Percentiles rank a stretch among this genome's conserved stretches.
phyloP scores from a whole-genome alignment of 2,329 filamentous ascomycete genomes.

The Calonectria crousiana region DNA sequence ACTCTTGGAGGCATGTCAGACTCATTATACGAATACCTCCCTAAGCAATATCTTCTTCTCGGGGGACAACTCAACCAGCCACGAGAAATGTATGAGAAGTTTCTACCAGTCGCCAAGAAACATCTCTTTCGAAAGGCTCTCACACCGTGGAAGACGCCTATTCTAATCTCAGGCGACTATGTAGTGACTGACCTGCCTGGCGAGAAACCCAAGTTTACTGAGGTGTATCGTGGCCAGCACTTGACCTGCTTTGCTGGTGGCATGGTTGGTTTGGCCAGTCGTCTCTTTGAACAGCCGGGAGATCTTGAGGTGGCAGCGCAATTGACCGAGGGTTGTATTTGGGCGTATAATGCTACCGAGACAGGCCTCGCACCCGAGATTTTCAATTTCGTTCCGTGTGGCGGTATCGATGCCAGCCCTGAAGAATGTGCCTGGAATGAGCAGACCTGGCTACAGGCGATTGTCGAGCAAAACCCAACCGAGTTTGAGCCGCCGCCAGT shows the following conservation, averaged over 20 bases:
- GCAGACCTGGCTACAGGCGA: constrained; percentile 44
- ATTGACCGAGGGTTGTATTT: constrained; percentile 73
- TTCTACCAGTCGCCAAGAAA: constrained; percentile 61
- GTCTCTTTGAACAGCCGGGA: constrained; percentile 65
- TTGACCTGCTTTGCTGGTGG: constrained; percentile 75
- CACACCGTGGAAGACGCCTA: constrained; percentile 67
- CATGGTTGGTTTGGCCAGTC: constrained; percentile 74
- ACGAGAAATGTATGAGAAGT: constrained; percentile 50
- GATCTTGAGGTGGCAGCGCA: constrained; percentile 70
- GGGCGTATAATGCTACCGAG: constrained; percentile 69
- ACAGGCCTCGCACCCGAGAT: constrained; percentile 72
- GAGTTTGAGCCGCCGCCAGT: constrained; percentile 40
- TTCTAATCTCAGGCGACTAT: constrained; percentile 72
- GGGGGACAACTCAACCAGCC: constrained; percentile 62
- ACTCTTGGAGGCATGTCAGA: constrained; percentile 69
- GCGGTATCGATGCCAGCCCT: constrained; percentile 41
- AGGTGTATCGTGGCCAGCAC: constrained; percentile 63
- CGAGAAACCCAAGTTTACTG: constrained; percentile 42
- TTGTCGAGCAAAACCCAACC: constrained; percentile 39
- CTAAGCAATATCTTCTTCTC: constrained; percentile 74
- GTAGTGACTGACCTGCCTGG: constrained; percentile 44
- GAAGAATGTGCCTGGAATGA: constrained; percentile 52
- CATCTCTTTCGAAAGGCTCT: constrained; percentile 77
- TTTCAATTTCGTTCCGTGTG: constrained; percentile 61
- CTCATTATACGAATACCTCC: constrained; percentile 75